phyloP scores from a whole-genome alignment of 345 rosid species.

The Acer negundo region DNA sequence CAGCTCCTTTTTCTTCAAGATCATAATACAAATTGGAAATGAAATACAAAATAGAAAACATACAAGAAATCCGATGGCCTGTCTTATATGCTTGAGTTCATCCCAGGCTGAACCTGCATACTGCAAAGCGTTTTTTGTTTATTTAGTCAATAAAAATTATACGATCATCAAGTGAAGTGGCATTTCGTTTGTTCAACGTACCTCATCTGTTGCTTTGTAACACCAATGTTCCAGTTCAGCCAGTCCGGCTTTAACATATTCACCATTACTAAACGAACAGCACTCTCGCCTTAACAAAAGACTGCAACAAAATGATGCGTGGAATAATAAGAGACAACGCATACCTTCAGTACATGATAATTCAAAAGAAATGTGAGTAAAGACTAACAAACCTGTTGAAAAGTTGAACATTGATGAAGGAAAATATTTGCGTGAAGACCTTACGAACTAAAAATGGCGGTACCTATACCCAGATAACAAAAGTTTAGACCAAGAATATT shows the following conservation, averaged over 20 bases:
- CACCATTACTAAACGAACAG: slow-evolving; percentile 96
- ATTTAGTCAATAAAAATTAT: slow-evolving; percentile 5
- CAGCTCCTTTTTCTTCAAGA: background rate
- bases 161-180: slow-evolving; percentile 15
- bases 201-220: slow-evolving; percentile 93
- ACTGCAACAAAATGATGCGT: slow-evolving; percentile 36
- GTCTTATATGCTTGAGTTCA: slow-evolving; percentile 91
- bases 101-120: slow-evolving; percentile 97
- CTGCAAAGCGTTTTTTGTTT: slow-evolving; percentile 36
- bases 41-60: slow-evolving; percentile 6
- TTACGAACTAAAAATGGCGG: slow-evolving; percentile 94
- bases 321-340: slow-evolving; percentile 8
- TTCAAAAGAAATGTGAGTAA: background rate
- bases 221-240: slow-evolving; percentile 98
- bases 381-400: slow-evolving; percentile 68
- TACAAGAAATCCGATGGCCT: slow-evolving; percentile 96
- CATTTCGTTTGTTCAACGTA: slow-evolving; percentile 24
- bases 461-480: slow-evolving; percentile 50
- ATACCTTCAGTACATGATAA: background rate
- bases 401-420: slow-evolving; percentile 94
- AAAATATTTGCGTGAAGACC: slow-evolving; percentile 92
- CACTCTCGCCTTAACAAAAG: slow-evolving; percentile 88
- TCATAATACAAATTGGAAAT: slow-evolving; percentile 6
- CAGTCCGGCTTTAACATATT: slow-evolving; percentile 87
- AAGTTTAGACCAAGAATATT: background rate